Evolutionary conservation across 192 early-diverging fungal species (phyloP).

Genomic region (Gamsiella multidivaricata): DNA sequence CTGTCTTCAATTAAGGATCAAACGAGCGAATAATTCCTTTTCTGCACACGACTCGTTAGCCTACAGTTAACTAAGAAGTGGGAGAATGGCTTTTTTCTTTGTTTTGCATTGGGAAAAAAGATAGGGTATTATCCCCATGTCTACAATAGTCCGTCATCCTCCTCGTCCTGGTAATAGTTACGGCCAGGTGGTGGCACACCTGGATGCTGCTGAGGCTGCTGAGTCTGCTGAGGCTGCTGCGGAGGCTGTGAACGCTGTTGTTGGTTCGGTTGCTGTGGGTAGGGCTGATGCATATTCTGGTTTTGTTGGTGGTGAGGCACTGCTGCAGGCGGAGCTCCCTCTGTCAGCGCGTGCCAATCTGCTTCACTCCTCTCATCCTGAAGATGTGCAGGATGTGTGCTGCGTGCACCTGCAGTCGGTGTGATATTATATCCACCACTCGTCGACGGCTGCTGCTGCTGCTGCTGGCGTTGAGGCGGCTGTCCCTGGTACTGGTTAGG

Average conservation of each 20-base stretch:
- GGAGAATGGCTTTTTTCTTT: neutral
- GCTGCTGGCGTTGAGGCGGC: constrained; percentile 21
- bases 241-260: no score
- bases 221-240: constrained; percentile 7
- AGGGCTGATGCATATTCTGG: no score
- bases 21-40: no score
- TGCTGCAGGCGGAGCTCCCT: constrained; percentile 10
- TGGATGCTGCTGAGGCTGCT: constrained; percentile 11
- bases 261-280: no score
- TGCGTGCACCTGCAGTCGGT: constrained; percentile 6
- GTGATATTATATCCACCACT: constrained; percentile 32
- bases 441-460: constrained; percentile 14
- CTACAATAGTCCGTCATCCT: constrained; percentile 32
- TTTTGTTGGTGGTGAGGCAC: constrained; percentile 3
- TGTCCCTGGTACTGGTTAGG: neutral
- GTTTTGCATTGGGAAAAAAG: no score
- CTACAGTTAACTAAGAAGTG: no score
- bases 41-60: no score
- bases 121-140: neutral
- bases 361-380: constrained; percentile 33
- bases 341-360: constrained; percentile 46
- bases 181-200: constrained; percentile 20
- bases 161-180: constrained; percentile 44
- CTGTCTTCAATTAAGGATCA: no score
- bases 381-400: constrained; percentile 6